Conservation (phyloP, 2,329 filamentous ascomycete genomes). For the Cryphonectria japonica region DNA sequence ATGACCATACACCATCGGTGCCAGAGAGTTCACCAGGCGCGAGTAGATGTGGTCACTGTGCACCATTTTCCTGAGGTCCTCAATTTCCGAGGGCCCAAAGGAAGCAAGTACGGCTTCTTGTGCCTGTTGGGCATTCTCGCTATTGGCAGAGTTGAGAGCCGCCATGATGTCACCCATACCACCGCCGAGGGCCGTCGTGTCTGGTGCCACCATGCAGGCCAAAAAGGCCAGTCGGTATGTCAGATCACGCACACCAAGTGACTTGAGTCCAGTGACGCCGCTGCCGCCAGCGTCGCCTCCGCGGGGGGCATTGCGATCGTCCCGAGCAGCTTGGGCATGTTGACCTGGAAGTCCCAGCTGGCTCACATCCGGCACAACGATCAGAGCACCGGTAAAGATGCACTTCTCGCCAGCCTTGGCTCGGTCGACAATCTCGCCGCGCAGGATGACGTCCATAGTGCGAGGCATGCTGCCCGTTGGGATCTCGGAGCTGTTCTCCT, state of each 20-base stretch:
- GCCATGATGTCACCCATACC: slow-evolving; percentile 84
- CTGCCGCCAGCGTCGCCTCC: slow-evolving; percentile 80
- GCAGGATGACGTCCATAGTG: slow-evolving; percentile 94
- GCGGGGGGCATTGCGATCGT: slow-evolving; percentile 73
- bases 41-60: slow-evolving; percentile 96
- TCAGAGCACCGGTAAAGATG: slow-evolving; percentile 93
- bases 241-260: slow-evolving; percentile 90
- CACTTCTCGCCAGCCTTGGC: slow-evolving; percentile 98
- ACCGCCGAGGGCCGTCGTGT: slow-evolving; percentile 79
- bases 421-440: slow-evolving; percentile 95
- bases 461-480: slow-evolving; percentile 98
- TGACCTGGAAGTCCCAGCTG: slow-evolving; percentile 90
- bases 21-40: slow-evolving; percentile 88
- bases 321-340: slow-evolving; percentile 79
- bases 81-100: slow-evolving; percentile 83
- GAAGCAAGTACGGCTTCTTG: slow-evolving; percentile 87
- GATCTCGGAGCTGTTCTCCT: slow-evolving; percentile 98
- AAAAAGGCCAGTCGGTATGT: slow-evolving; percentile 97
- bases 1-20: slow-evolving; percentile 96
- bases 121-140: slow-evolving; percentile 78
- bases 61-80: slow-evolving; percentile 90
- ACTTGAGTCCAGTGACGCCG: slow-evolving; percentile 86
- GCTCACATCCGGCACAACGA: slow-evolving; percentile 95
- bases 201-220: slow-evolving; percentile 92
- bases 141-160: slow-evolving; percentile 74